Conservation (phyloP, 2,329 filamentous ascomycete species). For the Colletotrichum limetticola region DNA sequence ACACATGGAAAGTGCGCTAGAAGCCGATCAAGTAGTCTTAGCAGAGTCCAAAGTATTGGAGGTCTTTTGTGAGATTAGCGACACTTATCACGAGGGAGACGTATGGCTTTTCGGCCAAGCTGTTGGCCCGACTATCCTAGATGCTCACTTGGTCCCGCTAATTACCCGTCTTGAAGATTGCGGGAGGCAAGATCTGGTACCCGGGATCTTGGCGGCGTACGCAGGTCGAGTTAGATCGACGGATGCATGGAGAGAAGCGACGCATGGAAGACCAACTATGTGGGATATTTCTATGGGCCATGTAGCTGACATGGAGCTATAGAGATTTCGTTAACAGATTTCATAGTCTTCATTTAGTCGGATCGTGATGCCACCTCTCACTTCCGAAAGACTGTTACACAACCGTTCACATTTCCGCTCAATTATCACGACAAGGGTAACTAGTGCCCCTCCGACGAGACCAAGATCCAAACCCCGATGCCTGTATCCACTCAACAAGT, state of each 20-base stretch:
- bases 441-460: not conserved
- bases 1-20: not conserved
- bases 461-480: not conserved
- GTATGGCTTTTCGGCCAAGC: not conserved
- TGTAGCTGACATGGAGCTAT: not conserved
- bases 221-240: not conserved
- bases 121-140: not conserved
- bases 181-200: not conserved
- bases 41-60: not conserved
- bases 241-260: not conserved
- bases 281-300: not conserved
- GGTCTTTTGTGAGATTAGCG: not conserved
- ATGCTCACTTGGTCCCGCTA: not conserved
- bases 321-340: not conserved
- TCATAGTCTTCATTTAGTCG: not conserved
- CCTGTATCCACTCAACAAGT: no score
- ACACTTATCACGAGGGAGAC: not conserved
- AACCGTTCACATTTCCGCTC: not conserved
- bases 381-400: not conserved
- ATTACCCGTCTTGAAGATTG: not conserved
- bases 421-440: not conserved
- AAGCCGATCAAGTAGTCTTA: not conserved
- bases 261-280: not conserved
- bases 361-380: no score
- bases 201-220: not conserved